Conservation (phyloP, 805 yeast genomes). For the Naumovozyma dairenensis region DNA sequence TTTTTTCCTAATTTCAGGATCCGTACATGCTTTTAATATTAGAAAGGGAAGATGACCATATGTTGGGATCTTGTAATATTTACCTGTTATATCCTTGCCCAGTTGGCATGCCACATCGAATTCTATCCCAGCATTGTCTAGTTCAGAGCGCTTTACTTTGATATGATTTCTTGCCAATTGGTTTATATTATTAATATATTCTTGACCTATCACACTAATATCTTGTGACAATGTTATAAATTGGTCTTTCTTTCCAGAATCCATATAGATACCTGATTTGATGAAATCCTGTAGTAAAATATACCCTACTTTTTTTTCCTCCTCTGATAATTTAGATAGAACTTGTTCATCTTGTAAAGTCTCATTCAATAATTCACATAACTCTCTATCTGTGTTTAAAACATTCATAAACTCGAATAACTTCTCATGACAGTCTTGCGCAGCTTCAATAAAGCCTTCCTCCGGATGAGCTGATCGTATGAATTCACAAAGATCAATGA, state of each 20-base stretch:
- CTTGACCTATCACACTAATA: slow-evolving; percentile 73
- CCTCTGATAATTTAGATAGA: slow-evolving; percentile 39
- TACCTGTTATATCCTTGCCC: slow-evolving; percentile 31
- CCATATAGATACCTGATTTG: slow-evolving; percentile 81
- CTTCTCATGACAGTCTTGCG: slow-evolving; percentile 78
- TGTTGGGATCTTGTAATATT: slow-evolving; percentile 42
- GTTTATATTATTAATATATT: slow-evolving; percentile 37
- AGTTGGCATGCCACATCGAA: slow-evolving; percentile 19
- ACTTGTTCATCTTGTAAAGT: slow-evolving; percentile 36
- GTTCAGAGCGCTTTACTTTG: slow-evolving; percentile 16
- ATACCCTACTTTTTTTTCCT: slow-evolving; percentile 76
- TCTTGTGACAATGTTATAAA: slow-evolving; percentile 74
- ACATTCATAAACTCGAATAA: slow-evolving; percentile 92
- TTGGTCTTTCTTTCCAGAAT: slow-evolving; percentile 47
- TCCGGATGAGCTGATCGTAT: slow-evolving; percentile 83
- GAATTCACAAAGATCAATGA: slow-evolving; percentile 88
- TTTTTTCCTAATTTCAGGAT: slow-evolving; percentile 47
- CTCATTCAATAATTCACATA: slow-evolving; percentile 50
- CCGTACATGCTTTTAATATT: slow-evolving; percentile 48
- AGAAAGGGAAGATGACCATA: slow-evolving; percentile 57
- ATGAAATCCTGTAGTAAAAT: slow-evolving; percentile 77
- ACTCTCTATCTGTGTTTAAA: slow-evolving; percentile 70
- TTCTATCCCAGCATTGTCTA: slow-evolving; percentile 14
- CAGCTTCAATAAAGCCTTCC: slow-evolving; percentile 57
- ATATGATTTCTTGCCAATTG: slow-evolving; percentile 13